Conservation (phyloP, 116 monocot species). For the Zostera marina region DNA sequence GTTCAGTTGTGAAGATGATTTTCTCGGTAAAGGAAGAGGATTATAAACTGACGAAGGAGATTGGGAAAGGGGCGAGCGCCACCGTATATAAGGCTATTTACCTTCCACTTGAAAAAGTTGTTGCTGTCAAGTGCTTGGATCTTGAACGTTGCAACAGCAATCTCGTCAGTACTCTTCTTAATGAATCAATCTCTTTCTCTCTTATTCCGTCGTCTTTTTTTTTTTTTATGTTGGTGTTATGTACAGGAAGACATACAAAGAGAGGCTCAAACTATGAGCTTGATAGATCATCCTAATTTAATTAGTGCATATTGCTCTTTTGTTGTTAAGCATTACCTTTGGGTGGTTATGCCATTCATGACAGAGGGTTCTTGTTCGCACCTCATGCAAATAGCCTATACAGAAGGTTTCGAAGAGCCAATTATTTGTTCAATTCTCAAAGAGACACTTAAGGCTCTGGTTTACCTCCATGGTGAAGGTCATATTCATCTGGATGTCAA, state of each 20-base stretch:
- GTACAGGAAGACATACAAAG: slow-evolving; percentile 90
- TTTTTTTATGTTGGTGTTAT: too few relatives aligned
- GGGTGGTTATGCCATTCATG: slow-evolving; percentile 99
- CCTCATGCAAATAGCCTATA: slow-evolving; percentile 70
- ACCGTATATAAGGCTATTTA: slow-evolving; percentile 75
- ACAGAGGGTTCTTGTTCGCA: slow-evolving; percentile 87
- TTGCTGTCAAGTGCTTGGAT: slow-evolving; percentile 96
- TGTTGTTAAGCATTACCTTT: slow-evolving; percentile 48
- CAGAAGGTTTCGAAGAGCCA: slow-evolving; percentile 92
- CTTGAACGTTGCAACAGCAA: slow-evolving; percentile 96
- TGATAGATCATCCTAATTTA: slow-evolving; percentile 86
- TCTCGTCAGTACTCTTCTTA: slow-evolving; percentile 36
- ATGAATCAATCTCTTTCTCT: neutral
- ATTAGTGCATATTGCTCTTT: slow-evolving; percentile 81
- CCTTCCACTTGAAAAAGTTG: slow-evolving; percentile 42
- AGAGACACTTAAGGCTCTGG: slow-evolving; percentile 90
- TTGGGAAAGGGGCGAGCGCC: slow-evolving; percentile 83
- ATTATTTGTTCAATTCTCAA: slow-evolving; percentile 72
- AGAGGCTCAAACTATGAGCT: slow-evolving; percentile 91
- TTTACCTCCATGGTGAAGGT: slow-evolving; percentile 78
- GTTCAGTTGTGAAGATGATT: slow-evolving; percentile 7
- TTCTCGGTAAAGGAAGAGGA: slow-evolving; percentile 41
- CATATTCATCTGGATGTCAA: slow-evolving; percentile 97
- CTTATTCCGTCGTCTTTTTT: neutral
- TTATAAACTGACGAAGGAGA: slow-evolving; percentile 68